A percentile compares a stretch with the other conserved stretches of the same genome.
phyloP scores from a whole-genome alignment of 495 filamentous ascomycete species.

The Friedmanniomyces simplex region DNA sequence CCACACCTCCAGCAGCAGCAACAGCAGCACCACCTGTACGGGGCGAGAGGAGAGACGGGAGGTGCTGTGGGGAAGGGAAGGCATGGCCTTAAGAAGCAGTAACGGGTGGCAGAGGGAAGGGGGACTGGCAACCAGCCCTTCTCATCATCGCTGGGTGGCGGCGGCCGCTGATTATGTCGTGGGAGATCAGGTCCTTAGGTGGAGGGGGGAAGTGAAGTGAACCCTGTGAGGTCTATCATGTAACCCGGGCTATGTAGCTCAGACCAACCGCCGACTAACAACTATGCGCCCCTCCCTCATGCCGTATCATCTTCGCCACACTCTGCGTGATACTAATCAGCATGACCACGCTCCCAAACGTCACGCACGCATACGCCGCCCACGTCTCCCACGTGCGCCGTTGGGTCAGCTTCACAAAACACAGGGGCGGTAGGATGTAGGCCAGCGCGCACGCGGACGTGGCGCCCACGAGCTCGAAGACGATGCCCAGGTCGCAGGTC shows the following conservation, averaged over 20 bases:
- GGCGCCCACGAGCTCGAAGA: constrained; percentile 92
- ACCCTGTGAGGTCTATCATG: too few species aligned
- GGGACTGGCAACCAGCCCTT: too few species aligned
- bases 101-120: too few species aligned
- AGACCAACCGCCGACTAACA: too few species aligned
- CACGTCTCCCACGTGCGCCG: constrained; percentile 49
- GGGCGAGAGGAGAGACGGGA: not conserved
- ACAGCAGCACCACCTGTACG: too few species aligned
- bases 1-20: too few species aligned
- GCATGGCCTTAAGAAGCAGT: too few species aligned
- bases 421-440: constrained; percentile 89
- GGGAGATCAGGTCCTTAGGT: too few species aligned
- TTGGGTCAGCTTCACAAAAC: constrained; percentile 84
- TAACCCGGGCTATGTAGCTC: too few species aligned
- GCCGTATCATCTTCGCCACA: constrained; percentile 26
- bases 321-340: constrained; percentile 69
- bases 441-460: constrained; percentile 88
- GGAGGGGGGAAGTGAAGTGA: too few species aligned
- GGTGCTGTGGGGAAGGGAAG: not conserved
- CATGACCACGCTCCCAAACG: constrained; percentile 78
- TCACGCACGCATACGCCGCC: constrained; percentile 55
- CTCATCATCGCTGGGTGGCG: too few species aligned
- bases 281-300: constrained; percentile 10
- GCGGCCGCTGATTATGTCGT: too few species aligned
- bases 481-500: constrained; percentile 84